Percentiles rank a stretch among this genome's conserved stretches.
These are phyloP conservation scores for Pichia gijzeniarum DNA, from an alignment of 805 yeast species.

Conservation along the genomic window DNA sequence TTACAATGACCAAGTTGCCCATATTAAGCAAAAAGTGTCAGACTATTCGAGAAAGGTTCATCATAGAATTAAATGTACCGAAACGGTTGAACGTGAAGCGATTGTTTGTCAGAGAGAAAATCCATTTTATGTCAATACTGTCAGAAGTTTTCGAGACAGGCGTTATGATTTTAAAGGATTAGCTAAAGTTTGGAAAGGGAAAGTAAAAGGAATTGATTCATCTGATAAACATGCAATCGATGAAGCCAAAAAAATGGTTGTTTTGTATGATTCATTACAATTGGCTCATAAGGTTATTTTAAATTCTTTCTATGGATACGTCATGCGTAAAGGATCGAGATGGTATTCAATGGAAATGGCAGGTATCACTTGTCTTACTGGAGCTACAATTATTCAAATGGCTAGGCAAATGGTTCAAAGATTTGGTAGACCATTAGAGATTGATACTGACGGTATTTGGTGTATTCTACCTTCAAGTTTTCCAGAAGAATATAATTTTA, in stretches of 20 bases:
- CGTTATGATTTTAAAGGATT: conserved; percentile 92
- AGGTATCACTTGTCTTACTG: conserved; percentile 96
- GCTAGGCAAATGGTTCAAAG: conserved; percentile 88
- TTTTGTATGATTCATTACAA: conserved; percentile 90
- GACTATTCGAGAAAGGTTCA: conserved; percentile 85
- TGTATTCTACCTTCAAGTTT: conserved; percentile 90
- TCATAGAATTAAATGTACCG: conserved; percentile 71
- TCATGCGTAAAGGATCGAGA: conserved; percentile 97
- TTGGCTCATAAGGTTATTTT: conserved; percentile 95
- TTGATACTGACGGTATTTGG: conserved; percentile 99
- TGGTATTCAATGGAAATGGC: conserved; percentile 99
- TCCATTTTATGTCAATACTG: conserved; percentile 94
- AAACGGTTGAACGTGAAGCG: conserved; percentile 83
- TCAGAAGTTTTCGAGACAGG: conserved; percentile 88
- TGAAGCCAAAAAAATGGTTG: conserved; percentile 91
- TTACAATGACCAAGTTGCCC: conserved; percentile 68
- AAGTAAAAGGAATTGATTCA: conserved; percentile 47
- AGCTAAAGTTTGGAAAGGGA: conserved; percentile 92
- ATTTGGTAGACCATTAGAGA: conserved; percentile 89
- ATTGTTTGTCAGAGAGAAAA: conserved; percentile 96
- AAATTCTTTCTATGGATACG: conserved; percentile 96
- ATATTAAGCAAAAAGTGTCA: conserved; percentile 67
- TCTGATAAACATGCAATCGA: conserved; percentile 60
- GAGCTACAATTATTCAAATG: conserved; percentile 97
- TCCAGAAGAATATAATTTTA: conserved; percentile 79